These are phyloP conservation scores for Capronia epimyces DNA, from an alignment of 2,329 filamentous ascomycete species.

Conservation along the genomic window DNA sequence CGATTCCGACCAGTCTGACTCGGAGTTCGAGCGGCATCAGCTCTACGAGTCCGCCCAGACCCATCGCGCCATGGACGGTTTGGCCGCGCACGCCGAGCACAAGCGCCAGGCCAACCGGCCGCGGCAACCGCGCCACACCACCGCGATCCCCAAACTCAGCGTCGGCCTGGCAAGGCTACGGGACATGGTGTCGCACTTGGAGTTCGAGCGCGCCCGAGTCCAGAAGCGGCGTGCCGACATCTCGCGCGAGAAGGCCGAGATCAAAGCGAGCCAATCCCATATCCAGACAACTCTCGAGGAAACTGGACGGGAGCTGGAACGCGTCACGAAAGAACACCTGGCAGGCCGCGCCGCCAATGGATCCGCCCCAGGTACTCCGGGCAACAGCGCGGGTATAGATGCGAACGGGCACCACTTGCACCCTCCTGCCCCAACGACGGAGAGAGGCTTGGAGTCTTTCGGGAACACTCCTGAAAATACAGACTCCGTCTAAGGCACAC, in stretches of 20 bases:
- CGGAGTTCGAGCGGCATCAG: constrained; percentile 58
- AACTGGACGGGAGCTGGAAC: constrained; percentile 22
- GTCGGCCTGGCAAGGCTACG: constrained; percentile 21
- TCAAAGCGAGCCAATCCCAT: constrained; percentile 18
- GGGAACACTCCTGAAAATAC: constrained; percentile 7
- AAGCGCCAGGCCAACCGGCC: constrained; percentile 20
- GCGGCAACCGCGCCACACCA: constrained; percentile 24
- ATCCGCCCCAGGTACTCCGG: neutral
- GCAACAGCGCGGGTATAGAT: neutral
- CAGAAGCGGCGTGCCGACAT: constrained; percentile 21
- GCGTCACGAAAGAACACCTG: constrained; percentile 14
- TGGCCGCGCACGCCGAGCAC: constrained; percentile 32
- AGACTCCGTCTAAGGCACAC: neutral
- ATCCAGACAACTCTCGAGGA: constrained; percentile 25
- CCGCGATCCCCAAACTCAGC: constrained; percentile 24
- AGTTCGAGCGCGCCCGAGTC: constrained; percentile 19
- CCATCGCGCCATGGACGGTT: constrained; percentile 74
- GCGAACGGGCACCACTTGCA: neutral
- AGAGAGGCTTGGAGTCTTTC: constrained; percentile 23
- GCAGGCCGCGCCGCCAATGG: neutral
- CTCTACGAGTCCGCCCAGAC: constrained; percentile 87
- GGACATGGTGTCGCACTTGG: constrained; percentile 21
- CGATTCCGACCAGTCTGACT: constrained; percentile 44
- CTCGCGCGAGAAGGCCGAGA: constrained; percentile 18
- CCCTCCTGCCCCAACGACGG: neutral